A percentile compares a stretch with the other conserved stretches of the same genome.
These are phyloP conservation scores for Cylindrodendrum hubeiense DNA, from an alignment of 2,329 filamentous ascomycete genomes.

Conservation along the genomic window DNA sequence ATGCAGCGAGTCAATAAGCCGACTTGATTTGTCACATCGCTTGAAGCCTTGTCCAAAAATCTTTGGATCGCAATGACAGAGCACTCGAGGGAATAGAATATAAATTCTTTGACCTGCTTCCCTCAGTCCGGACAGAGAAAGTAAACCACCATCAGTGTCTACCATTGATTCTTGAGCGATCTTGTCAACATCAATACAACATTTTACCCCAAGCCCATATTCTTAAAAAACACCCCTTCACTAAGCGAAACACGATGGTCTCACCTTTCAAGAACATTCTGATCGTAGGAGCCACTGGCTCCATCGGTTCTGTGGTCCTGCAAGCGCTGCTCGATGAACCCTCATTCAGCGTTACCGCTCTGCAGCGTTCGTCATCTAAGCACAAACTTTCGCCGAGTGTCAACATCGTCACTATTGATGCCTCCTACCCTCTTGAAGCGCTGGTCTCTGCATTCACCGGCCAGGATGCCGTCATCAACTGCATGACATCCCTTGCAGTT, in stretches of 20 bases:
- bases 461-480: slow-evolving; percentile 50
- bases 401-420: slow-evolving; percentile 41
- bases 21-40: no score
- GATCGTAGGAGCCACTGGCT: slow-evolving; percentile 47
- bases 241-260: neutral
- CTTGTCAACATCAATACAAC: no score
- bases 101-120: no score
- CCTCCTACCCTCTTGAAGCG: slow-evolving; percentile 41
- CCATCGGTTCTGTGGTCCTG: slow-evolving; percentile 45
- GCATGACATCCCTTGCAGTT: slow-evolving; percentile 46
- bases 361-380: slow-evolving; percentile 46
- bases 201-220: no score
- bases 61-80: no score
- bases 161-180: no score
- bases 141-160: no score
- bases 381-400: slow-evolving; percentile 32
- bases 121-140: no score
- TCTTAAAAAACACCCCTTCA: no score
- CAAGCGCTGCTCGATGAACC: slow-evolving; percentile 43
- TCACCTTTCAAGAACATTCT: slow-evolving; percentile 44
- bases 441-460: slow-evolving; percentile 18
- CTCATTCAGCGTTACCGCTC: slow-evolving; percentile 42
- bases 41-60: no score
- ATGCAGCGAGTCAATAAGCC: no score
- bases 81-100: no score